These are phyloP conservation scores for Phytophthora europaea DNA, from an alignment of 352 stramenopile species.

Conservation along the genomic window DNA sequence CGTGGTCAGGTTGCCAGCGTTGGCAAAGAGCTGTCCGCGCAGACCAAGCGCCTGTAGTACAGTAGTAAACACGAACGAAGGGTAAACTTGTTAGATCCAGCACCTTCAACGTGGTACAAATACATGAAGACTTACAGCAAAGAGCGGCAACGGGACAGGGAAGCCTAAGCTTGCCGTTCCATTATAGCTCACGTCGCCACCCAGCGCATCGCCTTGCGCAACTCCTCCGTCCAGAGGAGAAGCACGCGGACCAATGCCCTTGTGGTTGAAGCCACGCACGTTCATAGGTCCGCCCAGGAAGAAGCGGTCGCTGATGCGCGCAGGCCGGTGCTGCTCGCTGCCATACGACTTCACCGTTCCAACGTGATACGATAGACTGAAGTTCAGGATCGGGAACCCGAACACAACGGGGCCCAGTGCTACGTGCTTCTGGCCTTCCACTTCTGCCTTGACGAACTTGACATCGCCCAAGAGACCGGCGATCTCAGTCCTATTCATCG, in stretches of 20 bases:
- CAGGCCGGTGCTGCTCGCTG: slow-evolving; percentile 73
- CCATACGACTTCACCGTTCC: slow-evolving; percentile 86
- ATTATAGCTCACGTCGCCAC: slow-evolving; percentile 91
- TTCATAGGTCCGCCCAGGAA: slow-evolving; percentile 92
- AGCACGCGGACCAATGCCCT: slow-evolving; percentile 89
- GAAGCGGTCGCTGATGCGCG: slow-evolving; percentile 93
- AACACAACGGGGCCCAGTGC: slow-evolving; percentile 71
- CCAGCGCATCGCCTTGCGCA: slow-evolving; percentile 84
- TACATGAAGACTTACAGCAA: slow-evolving; percentile 70
- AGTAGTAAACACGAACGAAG: slow-evolving; percentile 3
- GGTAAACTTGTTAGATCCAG: slow-evolving; percentile 10
- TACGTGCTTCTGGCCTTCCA: slow-evolving; percentile 88
- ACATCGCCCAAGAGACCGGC: slow-evolving; percentile 89
- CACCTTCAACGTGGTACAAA: background rate
- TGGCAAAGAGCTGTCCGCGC: slow-evolving; percentile 90
- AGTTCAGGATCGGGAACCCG: slow-evolving; percentile 81
- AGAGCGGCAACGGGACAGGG: slow-evolving; percentile 82
- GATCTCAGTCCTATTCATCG: slow-evolving; percentile 81
- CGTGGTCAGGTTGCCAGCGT: slow-evolving; percentile 91
- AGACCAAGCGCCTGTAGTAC: slow-evolving; percentile 77
- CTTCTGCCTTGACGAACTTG: slow-evolving; percentile 90
- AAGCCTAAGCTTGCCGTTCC: slow-evolving; percentile 88
- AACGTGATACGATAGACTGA: slow-evolving; percentile 83
- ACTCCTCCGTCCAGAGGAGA: slow-evolving; percentile 90
- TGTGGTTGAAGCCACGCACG: slow-evolving; percentile 93